Percentiles rank a stretch among this genome's conserved stretches.
phyloP scores from a whole-genome alignment of 2,329 filamentous ascomycete species.

The Acrocalymma vagum region DNA sequence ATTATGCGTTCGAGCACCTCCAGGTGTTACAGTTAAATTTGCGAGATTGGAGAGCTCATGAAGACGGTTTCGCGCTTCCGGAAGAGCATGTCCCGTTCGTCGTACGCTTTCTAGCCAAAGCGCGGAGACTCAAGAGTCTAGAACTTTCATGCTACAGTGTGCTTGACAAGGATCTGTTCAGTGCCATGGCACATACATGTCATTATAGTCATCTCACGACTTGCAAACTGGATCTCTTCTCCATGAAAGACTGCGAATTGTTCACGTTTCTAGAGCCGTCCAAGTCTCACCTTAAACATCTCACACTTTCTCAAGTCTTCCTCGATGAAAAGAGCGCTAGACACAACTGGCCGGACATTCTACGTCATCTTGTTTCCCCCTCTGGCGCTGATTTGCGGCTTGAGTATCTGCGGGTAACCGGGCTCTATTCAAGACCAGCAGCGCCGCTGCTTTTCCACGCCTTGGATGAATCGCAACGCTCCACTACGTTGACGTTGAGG shows the following conservation, averaged over 20 bases:
- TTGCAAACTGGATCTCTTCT: conserved; percentile 28
- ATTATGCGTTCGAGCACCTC: conserved; percentile 21
- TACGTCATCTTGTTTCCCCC: conserved; percentile 16
- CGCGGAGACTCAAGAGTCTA: conserved; percentile 19
- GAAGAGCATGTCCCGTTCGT: conserved; percentile 28
- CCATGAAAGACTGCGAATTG: conserved; percentile 18
- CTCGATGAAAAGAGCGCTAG: conserved; percentile 12
- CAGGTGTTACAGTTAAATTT: conserved; percentile 28
- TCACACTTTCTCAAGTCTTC: conserved; percentile 21
- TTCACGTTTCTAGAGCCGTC: conserved; percentile 21
- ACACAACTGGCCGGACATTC: conserved; percentile 28
- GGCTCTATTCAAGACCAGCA: too few relatives aligned
- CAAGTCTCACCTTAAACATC: conserved; percentile 10
- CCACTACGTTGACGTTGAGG: too few relatives aligned
- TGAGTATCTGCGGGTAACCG: too few relatives aligned
- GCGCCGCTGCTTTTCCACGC: too few relatives aligned
- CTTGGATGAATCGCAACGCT: too few relatives aligned
- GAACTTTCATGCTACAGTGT: conserved; percentile 33
- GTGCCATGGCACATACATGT: conserved; percentile 30
- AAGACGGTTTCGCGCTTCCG: conserved; percentile 32
- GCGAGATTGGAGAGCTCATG: conserved; percentile 35
- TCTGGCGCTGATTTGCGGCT: too few relatives aligned
- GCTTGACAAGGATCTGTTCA: conserved; percentile 31
- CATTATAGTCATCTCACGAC: conserved; percentile 18
- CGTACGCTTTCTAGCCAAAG: conserved; percentile 37